Conservation (phyloP, 2,329 filamentous ascomycete genomes). For the Aspergillus alliaceus region DNA sequence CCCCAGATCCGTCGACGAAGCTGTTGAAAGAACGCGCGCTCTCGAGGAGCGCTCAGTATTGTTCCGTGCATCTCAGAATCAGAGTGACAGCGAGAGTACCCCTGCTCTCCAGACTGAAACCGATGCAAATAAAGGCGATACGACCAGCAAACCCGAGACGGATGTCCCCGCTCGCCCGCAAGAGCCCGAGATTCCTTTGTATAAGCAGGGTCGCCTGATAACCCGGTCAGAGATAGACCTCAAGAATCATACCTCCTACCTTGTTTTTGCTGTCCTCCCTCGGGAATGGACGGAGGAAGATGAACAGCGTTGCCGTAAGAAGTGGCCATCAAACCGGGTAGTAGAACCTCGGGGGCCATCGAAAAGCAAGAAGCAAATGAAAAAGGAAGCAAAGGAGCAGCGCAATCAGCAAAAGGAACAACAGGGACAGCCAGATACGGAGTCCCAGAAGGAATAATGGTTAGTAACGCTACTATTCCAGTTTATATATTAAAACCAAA, state of each 20-base stretch:
- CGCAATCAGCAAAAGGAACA: slow-evolving; percentile 9
- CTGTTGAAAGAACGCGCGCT: slow-evolving; percentile 68
- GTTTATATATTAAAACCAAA: too few species aligned
- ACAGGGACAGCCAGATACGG: neutral
- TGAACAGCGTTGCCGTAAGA: slow-evolving; percentile 65
- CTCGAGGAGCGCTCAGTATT: slow-evolving; percentile 69
- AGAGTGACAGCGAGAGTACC: slow-evolving; percentile 17
- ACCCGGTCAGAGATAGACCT: slow-evolving; percentile 83
- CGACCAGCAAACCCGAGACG: slow-evolving; percentile 29
- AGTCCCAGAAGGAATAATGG: neutral
- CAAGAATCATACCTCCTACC: slow-evolving; percentile 95
- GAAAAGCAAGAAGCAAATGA: slow-evolving; percentile 42
- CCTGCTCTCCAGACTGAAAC: slow-evolving; percentile 14
- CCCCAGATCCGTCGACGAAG: slow-evolving; percentile 72
- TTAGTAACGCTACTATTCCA: neutral
- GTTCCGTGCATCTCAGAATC: slow-evolving; percentile 54
- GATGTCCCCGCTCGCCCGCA: slow-evolving; percentile 5
- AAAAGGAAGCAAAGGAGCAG: slow-evolving; percentile 47
- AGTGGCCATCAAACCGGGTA: slow-evolving; percentile 64
- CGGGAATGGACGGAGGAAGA: slow-evolving; percentile 80
- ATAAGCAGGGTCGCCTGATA: slow-evolving; percentile 73
- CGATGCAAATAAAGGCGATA: slow-evolving; percentile 21
- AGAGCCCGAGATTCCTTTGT: slow-evolving; percentile 49
- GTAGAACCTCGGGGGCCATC: slow-evolving; percentile 23
- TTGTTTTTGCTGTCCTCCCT: slow-evolving; percentile 90